Percentiles rank a stretch among this genome's conserved stretches.
Evolutionary conservation across 140 eudicot genomes (phyloP).

Genomic region (Cichorium intybus): DNA sequence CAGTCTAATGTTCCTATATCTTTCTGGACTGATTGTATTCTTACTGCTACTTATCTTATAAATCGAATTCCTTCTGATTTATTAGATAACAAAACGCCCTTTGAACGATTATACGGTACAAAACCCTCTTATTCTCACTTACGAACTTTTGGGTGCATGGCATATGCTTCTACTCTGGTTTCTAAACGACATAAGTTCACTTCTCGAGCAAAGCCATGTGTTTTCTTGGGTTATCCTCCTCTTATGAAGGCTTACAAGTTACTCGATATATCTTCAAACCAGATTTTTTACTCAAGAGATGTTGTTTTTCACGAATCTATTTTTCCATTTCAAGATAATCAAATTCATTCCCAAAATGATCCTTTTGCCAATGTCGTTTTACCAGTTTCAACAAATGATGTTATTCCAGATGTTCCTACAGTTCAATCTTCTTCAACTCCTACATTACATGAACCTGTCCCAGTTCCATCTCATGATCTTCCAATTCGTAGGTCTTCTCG

Average conservation of each 20-base stretch:
- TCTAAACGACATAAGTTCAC: neutral
- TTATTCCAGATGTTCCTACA: no score
- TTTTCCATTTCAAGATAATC: neutral
- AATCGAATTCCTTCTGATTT: neutral
- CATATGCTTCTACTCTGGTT: neutral
- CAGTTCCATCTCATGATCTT: neutral
- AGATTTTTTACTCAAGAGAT: neutral
- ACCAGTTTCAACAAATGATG: no score
- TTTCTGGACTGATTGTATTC: neutral
- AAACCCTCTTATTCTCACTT: neutral
- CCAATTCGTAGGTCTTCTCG: neutral
- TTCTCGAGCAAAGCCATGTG: neutral
- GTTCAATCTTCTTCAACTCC: no score
- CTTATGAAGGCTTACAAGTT: neutral
- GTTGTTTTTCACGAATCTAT: neutral
- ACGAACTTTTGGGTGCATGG: neutral
- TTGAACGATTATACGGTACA: neutral
- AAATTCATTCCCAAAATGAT: neutral
- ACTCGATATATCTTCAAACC: neutral
- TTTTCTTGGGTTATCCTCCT: neutral
- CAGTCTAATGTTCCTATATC: neutral
- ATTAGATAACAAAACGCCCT: neutral
- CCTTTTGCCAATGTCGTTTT: neutral
- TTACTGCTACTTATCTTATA: neutral
- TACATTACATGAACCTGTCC: no score